Evolutionary conservation across 345 rosid species (phyloP).

Genomic region (Eucalyptus viminalis): DNA sequence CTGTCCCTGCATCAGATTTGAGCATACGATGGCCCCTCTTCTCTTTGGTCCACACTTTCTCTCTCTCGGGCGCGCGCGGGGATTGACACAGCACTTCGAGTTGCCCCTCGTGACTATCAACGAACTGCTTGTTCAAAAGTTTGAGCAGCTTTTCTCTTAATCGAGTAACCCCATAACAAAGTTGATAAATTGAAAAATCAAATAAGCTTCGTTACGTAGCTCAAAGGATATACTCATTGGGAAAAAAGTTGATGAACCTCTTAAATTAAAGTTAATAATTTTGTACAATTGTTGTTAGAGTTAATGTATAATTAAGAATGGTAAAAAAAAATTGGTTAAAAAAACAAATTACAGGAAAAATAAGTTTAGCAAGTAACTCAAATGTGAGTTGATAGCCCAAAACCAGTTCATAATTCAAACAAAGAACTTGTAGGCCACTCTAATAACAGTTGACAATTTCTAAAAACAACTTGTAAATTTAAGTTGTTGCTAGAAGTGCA

Average conservation of each 20-base stretch:
- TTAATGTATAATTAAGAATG: neutral
- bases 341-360: neutral
- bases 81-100: neutral
- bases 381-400: neutral
- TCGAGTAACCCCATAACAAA: neutral
- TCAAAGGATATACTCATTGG: neutral
- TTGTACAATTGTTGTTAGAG: neutral
- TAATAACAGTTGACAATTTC: neutral
- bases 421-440: neutral
- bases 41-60: neutral
- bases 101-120: neutral
- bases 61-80: neutral
- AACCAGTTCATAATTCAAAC: neutral
- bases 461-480: neutral
- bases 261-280: neutral
- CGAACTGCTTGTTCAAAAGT: neutral
- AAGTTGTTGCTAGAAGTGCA: neutral
- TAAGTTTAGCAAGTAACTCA: neutral
- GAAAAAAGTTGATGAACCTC: neutral
- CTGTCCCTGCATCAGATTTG: neutral
- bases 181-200: neutral
- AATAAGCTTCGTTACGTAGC: neutral
- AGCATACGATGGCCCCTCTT: neutral
- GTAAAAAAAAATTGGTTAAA: neutral
- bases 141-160: neutral